Conservation (phyloP, 345 rosid species). For the Pistacia vera region DNA sequence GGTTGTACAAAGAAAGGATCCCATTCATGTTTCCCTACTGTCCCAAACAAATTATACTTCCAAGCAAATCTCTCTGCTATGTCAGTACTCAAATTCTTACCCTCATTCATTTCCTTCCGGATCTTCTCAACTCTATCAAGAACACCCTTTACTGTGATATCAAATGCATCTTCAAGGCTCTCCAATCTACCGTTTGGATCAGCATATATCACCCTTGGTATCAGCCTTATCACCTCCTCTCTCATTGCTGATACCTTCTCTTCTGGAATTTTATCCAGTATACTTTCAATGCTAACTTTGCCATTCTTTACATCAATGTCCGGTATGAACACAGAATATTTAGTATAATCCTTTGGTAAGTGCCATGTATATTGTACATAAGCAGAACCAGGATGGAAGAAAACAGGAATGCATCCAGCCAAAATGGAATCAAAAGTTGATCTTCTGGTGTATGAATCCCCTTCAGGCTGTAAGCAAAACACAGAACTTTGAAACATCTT, state of each 20-base stretch:
- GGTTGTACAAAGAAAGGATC: slow-evolving; percentile 51
- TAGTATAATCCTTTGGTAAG: slow-evolving; percentile 56
- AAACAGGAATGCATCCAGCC: slow-evolving; percentile 87
- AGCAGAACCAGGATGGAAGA: slow-evolving; percentile 87
- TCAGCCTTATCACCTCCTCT: slow-evolving; percentile 59
- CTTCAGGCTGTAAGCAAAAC: slow-evolving; percentile 81
- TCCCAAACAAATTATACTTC: slow-evolving; percentile 61
- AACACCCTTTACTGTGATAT: slow-evolving; percentile 65
- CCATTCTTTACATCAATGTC: slow-evolving; percentile 46
- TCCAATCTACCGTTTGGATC: slow-evolving; percentile 51
- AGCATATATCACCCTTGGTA: slow-evolving; percentile 65
- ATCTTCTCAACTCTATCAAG: slow-evolving; percentile 49
- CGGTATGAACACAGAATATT: slow-evolving; percentile 69
- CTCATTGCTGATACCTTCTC: slow-evolving; percentile 46
- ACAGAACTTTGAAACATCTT: slow-evolving; percentile 56
- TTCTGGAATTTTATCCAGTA: slow-evolving; percentile 42
- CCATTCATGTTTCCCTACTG: slow-evolving; percentile 57
- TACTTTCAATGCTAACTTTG: slow-evolving; percentile 53
- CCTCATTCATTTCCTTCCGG: slow-evolving; percentile 38
- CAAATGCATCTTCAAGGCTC: slow-evolving; percentile 74
- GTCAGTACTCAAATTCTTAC: slow-evolving; percentile 37
- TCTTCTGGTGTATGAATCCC: slow-evolving; percentile 81
- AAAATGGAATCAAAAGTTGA: slow-evolving; percentile 82
- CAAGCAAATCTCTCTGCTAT: slow-evolving; percentile 52
- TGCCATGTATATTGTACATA: slow-evolving; percentile 88